Percentiles rank a stretch among this genome's conserved stretches.
Conservation (phyloP, 1,284 basidiomycete species). For the Ganoderma meredithae region DNA sequence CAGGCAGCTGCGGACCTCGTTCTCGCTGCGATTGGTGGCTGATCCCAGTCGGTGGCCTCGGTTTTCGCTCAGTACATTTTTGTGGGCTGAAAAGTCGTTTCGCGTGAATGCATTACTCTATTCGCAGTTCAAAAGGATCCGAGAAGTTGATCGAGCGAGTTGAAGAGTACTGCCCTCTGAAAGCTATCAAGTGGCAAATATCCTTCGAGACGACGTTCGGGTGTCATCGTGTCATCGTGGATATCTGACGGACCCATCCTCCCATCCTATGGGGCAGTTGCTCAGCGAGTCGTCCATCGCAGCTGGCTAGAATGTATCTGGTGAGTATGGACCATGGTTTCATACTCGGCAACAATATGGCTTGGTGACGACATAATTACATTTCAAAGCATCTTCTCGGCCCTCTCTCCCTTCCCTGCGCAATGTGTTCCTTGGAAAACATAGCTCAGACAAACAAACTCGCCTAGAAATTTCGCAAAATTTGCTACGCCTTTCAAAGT, state of each 20-base stretch:
- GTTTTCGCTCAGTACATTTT: conserved; percentile 16
- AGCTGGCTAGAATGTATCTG: no score
- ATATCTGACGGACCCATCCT: no score
- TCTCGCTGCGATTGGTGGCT: conserved; percentile 87
- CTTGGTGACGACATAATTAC: not conserved
- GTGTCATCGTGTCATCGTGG: no score
- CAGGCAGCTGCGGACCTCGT: conserved; percentile 88
- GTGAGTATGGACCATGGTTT: no score
- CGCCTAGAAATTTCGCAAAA: no score
- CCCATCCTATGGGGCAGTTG: no score
- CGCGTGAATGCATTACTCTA: conserved; percentile 7
- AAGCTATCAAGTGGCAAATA: no score
- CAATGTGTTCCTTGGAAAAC: not conserved
- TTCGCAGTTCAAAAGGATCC: not conserved
- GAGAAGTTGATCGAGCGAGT: no score
- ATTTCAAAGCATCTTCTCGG: not conserved
- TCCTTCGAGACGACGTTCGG: not conserved
- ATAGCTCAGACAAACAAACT: not conserved
- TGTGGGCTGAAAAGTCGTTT: not conserved
- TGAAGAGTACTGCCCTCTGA: no score
- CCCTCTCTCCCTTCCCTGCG: not conserved
- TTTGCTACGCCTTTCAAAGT: no score
- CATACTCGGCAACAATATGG: no score
- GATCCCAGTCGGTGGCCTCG: not conserved
- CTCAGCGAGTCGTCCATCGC: no score